phyloP scores from a whole-genome alignment of 169 alveolate genomes.

The Cryptosporidium ryanae region DNA sequence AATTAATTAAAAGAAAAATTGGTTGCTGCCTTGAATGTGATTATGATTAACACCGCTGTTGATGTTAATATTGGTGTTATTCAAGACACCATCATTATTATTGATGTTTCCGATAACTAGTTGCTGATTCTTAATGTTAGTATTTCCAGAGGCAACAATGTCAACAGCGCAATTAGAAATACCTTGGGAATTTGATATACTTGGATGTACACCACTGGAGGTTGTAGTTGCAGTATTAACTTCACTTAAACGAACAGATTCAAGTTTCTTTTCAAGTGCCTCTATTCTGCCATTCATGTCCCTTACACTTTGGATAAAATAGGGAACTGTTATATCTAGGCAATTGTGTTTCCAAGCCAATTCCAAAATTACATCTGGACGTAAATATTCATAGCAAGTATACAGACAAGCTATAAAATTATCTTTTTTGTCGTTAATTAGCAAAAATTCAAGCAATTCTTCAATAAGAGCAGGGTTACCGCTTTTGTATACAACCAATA shows the following conservation, averaged over 20 bases:
- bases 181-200: constrained; percentile 33
- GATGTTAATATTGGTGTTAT: too few relatives aligned
- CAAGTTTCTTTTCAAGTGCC: constrained; percentile 84
- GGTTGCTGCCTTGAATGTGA: neutral
- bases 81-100: too few relatives aligned
- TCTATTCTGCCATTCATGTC: constrained; percentile 84
- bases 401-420: constrained; percentile 96
- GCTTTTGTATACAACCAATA: constrained; percentile 89
- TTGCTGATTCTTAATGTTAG: neutral
- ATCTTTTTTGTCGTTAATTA: constrained; percentile 90
- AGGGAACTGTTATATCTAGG: constrained; percentile 96
- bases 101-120: neutral
- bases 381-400: constrained; percentile 96
- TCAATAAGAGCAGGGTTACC: constrained; percentile 89
- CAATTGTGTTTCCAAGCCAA: constrained; percentile 97
- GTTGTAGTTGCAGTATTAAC: constrained; percentile 9
- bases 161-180: constrained; percentile 24
- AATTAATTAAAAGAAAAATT: constrained; percentile 4
- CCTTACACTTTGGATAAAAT: constrained; percentile 92
- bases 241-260: constrained; percentile 77
- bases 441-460: constrained; percentile 90
- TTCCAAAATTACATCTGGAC: constrained; percentile 98
- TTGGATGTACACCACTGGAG: constrained; percentile 41
- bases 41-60: too few relatives aligned
- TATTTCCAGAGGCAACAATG: neutral